Conservation (phyloP, 2,329 filamentous ascomycete genomes). For the Macrophomina pseudophaseolina region DNA sequence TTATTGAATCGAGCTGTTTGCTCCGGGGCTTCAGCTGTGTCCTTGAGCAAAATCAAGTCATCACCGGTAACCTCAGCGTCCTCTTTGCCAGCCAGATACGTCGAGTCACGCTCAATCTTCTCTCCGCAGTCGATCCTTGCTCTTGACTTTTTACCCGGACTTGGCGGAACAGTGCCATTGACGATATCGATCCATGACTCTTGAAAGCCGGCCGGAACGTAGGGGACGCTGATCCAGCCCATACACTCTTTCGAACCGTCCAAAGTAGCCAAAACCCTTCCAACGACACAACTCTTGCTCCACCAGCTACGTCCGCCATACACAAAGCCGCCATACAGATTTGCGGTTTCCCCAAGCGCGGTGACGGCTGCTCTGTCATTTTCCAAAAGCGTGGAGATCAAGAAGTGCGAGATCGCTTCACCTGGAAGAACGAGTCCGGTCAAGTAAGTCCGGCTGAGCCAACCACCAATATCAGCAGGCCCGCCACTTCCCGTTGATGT, state of each 20-base stretch:
- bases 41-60: conserved; percentile 47
- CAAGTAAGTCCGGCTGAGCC: conserved; percentile 62
- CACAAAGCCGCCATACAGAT: conserved; percentile 61
- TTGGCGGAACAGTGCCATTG: conserved; percentile 37
- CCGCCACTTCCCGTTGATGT: conserved; percentile 26
- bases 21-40: conserved; percentile 29
- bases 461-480: conserved; percentile 51
- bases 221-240: conserved; percentile 58
- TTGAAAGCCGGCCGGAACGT: conserved; percentile 46
- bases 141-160: conserved; percentile 36
- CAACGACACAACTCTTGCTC: conserved; percentile 62
- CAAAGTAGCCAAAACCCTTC: conserved; percentile 56
- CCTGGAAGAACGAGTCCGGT: conserved; percentile 62
- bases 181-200: conserved; percentile 58
- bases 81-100: conserved; percentile 9
- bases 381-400: conserved; percentile 62
- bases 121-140: conserved; percentile 45
- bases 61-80: conserved; percentile 34
- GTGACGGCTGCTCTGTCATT: conserved; percentile 57
- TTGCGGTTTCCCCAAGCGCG: conserved; percentile 55
- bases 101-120: conserved; percentile 38
- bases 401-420: conserved; percentile 57
- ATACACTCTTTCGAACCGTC: conserved; percentile 56
- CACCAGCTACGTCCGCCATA: conserved; percentile 59
- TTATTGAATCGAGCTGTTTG: background rate